Conservation (phyloP, 257 asterid genomes). For the Solanum okadae region DNA sequence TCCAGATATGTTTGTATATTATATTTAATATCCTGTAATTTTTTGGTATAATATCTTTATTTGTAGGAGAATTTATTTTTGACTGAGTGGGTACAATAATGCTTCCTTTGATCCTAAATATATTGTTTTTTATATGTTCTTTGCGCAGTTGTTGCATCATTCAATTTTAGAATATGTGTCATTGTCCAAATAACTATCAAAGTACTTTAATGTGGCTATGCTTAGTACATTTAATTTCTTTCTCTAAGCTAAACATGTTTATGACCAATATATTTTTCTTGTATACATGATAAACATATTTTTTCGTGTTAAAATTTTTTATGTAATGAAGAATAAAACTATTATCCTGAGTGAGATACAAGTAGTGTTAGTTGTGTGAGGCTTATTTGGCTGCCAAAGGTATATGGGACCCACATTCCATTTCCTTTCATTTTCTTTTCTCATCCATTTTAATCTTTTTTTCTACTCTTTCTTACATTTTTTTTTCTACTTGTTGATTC, state of each 20-base stretch:
- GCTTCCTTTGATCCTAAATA: not conserved
- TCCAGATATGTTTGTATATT: not conserved
- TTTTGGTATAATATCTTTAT: no score
- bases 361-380: no score
- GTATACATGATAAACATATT: not conserved
- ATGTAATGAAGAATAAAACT: slow-evolving; percentile 29
- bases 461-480: no score
- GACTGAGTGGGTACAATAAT: not conserved
- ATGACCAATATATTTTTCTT: not conserved
- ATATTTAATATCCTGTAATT: not conserved
- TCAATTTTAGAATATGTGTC: not conserved
- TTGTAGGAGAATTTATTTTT: not conserved
- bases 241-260: not conserved
- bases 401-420: no score
- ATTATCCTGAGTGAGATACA: no score
- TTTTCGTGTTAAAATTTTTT: slow-evolving; percentile 13
- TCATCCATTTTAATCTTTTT: no score
- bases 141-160: not conserved
- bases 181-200: not conserved
- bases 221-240: not conserved
- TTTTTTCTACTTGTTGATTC: no score
- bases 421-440: no score
- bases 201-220: not conserved
- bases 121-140: not conserved
- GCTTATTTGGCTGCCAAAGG: no score